Percentiles rank a stretch among this genome's conserved stretches.
Evolutionary conservation across 768 basidiomycete genomes (phyloP).

Genomic region (Serendipita vermifera): DNA sequence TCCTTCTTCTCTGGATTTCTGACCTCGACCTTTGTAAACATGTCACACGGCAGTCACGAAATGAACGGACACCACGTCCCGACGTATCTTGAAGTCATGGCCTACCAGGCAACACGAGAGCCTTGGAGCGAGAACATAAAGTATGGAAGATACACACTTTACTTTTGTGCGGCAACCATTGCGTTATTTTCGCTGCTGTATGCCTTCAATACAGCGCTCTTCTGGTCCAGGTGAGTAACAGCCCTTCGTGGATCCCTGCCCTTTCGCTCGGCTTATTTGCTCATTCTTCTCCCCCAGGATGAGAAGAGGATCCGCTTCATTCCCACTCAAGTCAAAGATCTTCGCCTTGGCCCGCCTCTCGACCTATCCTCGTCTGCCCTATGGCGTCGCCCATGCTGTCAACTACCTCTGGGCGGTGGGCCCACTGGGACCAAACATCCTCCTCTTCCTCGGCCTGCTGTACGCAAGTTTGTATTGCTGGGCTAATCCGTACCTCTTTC

Average conservation of each 20-base stretch:
- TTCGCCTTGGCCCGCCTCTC: neutral
- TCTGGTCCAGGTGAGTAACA: neutral
- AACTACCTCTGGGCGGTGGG: neutral
- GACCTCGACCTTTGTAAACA: no score
- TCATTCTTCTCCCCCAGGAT: neutral
- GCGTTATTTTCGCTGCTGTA: neutral
- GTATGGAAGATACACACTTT: constrained; percentile 1
- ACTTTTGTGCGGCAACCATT: neutral
- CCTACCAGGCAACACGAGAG: neutral
- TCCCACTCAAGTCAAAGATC: neutral
- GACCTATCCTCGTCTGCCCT: neutral
- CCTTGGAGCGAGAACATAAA: neutral
- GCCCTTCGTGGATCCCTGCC: neutral
- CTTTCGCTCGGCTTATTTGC: neutral
- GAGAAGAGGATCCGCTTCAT: neutral
- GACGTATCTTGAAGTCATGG: neutral
- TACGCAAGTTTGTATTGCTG: neutral
- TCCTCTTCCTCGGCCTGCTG: neutral
- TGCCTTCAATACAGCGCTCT: neutral
- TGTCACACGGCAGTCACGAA: neutral
- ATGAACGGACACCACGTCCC: neutral
- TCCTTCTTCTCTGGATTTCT: no score
- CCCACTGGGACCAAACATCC: neutral
- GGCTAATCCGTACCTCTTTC: neutral
- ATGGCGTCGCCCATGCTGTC: neutral